phyloP scores from a whole-genome alignment of 164 flowering plant genomes.

The Liriodendron chinense region DNA sequence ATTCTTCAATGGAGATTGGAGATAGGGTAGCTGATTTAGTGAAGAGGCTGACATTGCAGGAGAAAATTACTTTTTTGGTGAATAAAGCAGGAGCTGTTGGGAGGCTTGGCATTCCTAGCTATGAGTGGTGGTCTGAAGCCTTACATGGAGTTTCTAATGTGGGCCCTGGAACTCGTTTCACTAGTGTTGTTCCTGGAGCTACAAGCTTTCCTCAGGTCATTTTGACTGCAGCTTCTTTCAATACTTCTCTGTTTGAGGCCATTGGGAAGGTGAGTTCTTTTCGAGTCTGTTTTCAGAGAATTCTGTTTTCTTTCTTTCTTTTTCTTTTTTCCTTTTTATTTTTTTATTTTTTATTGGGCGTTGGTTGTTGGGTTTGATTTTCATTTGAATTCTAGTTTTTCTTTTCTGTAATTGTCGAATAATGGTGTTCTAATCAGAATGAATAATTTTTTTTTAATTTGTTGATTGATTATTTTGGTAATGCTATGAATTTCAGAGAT shows the following conservation, averaged over 20 bases:
- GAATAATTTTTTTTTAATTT: too few species aligned
- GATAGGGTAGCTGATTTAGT: conserved; percentile 75
- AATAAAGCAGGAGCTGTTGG: conserved; percentile 47
- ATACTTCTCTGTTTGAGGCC: conserved; percentile 62
- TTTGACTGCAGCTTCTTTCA: conserved; percentile 85
- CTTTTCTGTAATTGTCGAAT: too few species aligned
- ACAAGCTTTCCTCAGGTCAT: conserved; percentile 93
- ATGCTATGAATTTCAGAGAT: too few species aligned
- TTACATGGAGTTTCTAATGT: conserved; percentile 85
- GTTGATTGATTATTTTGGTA: too few species aligned
- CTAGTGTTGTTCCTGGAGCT: conserved; percentile 74
- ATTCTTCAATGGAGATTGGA: conserved; percentile 36
- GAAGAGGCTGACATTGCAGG: conserved; percentile 72
- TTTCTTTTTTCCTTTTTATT: neutral
- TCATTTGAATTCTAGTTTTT: neutral
- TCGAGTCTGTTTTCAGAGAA: neutral
- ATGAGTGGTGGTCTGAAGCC: conserved; percentile 99
- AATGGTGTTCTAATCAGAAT: too few species aligned
- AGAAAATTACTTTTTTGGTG: conserved; percentile 67
- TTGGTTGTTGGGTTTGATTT: neutral
- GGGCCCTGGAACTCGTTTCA: conserved; percentile 79
- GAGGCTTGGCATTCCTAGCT: conserved; percentile 83
- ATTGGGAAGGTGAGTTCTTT: conserved; percentile 75
- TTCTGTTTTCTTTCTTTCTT: neutral
- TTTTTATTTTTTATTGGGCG: neutral